Percentiles rank a stretch among this genome's conserved stretches.
Conservation (phyloP, 345 rosid species). For the Citrus unshiu region DNA sequence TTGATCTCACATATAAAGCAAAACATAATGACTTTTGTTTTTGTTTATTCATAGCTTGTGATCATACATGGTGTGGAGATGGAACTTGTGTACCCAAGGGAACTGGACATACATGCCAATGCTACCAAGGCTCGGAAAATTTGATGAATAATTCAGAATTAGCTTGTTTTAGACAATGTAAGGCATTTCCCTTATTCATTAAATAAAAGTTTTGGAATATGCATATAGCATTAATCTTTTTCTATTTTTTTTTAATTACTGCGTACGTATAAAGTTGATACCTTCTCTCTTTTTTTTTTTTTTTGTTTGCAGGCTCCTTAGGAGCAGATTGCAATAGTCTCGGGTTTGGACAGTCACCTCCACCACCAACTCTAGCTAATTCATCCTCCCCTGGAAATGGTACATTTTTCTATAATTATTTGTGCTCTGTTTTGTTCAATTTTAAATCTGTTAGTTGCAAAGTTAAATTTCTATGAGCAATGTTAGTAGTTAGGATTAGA, state of each 20-base stretch:
- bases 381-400: slow-evolving; percentile 2
- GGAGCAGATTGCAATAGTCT: slow-evolving; percentile 17
- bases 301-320: slow-evolving; percentile 1
- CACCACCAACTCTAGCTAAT: neutral
- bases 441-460: too few relatives aligned
- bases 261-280: neutral
- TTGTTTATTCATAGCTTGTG: slow-evolving; percentile 22
- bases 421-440: neutral
- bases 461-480: too few relatives aligned
- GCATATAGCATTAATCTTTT: too few relatives aligned
- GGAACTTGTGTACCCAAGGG: slow-evolving; percentile 35
- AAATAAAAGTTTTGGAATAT: too few relatives aligned
- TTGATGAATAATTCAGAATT: slow-evolving; percentile 5
- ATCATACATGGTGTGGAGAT: slow-evolving; percentile 34
- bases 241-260: too few relatives aligned
- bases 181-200: neutral
- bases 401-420: neutral
- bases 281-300: neutral
- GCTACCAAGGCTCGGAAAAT: slow-evolving; percentile 29
- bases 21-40: neutral
- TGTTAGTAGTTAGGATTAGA: too few relatives aligned
- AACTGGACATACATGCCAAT: slow-evolving; percentile 29
- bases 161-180: slow-evolving; percentile 34
- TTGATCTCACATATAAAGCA: too few relatives aligned
- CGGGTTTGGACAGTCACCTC: neutral